These are phyloP conservation scores for Kluyveromyces wickerhamii DNA, from an alignment of 805 yeast genomes.

Conservation along the genomic window DNA sequence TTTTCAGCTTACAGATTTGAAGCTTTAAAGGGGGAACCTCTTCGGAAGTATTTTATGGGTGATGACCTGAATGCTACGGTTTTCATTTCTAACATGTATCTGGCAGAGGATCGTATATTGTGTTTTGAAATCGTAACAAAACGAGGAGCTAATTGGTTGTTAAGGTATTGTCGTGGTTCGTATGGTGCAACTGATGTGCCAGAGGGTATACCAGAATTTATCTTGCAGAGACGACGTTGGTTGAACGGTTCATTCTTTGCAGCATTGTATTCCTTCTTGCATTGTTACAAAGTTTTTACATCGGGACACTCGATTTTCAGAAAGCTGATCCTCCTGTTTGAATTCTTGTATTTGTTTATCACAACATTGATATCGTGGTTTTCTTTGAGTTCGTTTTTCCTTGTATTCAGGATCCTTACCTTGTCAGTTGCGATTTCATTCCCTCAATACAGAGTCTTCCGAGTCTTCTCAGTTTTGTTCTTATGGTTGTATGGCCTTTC, in stretches of 20 bases:
- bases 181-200: constrained; percentile 96
- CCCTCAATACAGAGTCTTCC: constrained; percentile 63
- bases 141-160: constrained; percentile 58
- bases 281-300: constrained; percentile 67
- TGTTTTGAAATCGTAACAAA: constrained; percentile 96
- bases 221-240: constrained; percentile 94
- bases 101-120: constrained; percentile 92
- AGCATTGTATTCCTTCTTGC: constrained; percentile 76
- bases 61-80: constrained; percentile 76
- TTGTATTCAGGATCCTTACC: constrained; percentile 84
- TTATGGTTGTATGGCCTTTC: constrained; percentile 81
- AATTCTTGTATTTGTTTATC: constrained; percentile 69
- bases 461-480: constrained; percentile 66
- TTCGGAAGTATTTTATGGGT: constrained; percentile 87
- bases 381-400: constrained; percentile 79
- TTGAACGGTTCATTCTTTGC: constrained; percentile 95
- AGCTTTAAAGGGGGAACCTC: constrained; percentile 78
- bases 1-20: constrained; percentile 87
- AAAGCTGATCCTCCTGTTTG: constrained; percentile 64
- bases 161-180: constrained; percentile 81
- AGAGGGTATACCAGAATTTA: constrained; percentile 73
- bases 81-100: constrained; percentile 91
- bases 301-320: constrained; percentile 66
- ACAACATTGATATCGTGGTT: constrained; percentile 85
- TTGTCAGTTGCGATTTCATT: constrained; percentile 52